These are phyloP conservation scores for Gloeophyllum trabeum DNA, from an alignment of 768 basidiomycete genomes.

Conservation along the genomic window DNA sequence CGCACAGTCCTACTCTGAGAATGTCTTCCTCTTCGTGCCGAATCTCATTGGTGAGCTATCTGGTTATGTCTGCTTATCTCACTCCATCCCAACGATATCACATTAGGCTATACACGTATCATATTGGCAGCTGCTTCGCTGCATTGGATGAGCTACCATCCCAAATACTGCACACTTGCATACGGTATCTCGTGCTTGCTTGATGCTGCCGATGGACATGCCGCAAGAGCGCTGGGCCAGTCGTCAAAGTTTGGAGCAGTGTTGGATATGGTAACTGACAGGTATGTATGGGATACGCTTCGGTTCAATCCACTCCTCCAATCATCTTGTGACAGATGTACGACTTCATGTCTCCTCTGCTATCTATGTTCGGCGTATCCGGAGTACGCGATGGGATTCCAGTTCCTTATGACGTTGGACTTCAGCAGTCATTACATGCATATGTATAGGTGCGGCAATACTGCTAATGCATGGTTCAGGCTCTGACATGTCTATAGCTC, in stretches of 20 bases:
- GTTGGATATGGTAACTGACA: constrained; percentile 97
- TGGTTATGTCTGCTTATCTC: constrained; percentile 3
- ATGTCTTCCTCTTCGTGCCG: constrained; percentile 94
- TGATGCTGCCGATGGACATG: constrained; percentile 92
- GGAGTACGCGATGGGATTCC: constrained; percentile 73
- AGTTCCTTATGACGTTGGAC: constrained; percentile 92
- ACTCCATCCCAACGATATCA: constrained; percentile 2
- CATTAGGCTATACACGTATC: constrained; percentile 78
- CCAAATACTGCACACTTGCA: constrained; percentile 80
- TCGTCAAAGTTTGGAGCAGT: constrained; percentile 96
- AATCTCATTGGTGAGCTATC: constrained; percentile 74
- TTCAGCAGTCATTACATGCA: constrained; percentile 99
- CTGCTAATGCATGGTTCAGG: background rate
- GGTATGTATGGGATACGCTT: constrained; percentile 45
- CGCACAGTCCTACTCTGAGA: constrained; percentile 81
- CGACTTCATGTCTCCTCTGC: constrained; percentile 89
- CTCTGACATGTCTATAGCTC: constrained; percentile 42
- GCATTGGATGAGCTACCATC: constrained; percentile 91
- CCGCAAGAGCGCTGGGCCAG: constrained; percentile 79
- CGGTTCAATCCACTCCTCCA: constrained; percentile 1
- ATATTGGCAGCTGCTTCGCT: constrained; percentile 83
- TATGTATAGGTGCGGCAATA: constrained; percentile 81
- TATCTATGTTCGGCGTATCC: constrained; percentile 91
- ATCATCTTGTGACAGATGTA: constrained; percentile 54
- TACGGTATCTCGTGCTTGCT: constrained; percentile 88